phyloP scores from a whole-genome alignment of 352 stramenopile species.

The Globisporangium paroecandrum region DNA sequence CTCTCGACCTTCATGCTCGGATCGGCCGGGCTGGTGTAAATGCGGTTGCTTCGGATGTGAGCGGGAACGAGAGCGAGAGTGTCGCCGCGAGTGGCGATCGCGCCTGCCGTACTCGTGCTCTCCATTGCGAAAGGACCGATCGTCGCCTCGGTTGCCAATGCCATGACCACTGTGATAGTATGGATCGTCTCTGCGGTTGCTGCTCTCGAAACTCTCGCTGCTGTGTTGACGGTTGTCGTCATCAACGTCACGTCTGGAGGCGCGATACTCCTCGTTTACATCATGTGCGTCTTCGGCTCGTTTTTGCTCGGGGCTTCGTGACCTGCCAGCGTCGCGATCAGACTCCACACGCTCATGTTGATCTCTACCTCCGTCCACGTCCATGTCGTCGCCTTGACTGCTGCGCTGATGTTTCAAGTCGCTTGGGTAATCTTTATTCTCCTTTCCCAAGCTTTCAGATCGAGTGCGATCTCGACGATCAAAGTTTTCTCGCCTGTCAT shows the following conservation, averaged over 20 bases:
- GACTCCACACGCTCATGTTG: neutral
- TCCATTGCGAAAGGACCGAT: neutral
- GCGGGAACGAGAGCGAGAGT: conserved; percentile 7
- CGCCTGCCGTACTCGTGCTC: neutral
- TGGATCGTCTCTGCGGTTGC: neutral
- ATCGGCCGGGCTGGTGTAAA: neutral
- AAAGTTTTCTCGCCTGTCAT: neutral
- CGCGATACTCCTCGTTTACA: neutral
- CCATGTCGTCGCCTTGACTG: neutral
- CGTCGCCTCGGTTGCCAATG: neutral
- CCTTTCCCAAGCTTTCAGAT: conserved; percentile 5
- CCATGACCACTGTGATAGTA: neutral
- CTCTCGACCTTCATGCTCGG: neutral
- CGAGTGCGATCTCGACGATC: conserved; percentile 4
- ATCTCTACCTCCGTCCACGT: neutral
- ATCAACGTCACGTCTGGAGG: neutral
- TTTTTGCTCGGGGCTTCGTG: conserved; percentile 2
- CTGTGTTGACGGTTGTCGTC: neutral
- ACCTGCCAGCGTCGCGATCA: neutral
- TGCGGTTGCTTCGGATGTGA: neutral
- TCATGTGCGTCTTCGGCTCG: neutral
- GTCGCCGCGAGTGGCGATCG: conserved; percentile 2
- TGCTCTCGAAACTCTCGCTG: neutral
- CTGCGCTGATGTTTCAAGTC: neutral
- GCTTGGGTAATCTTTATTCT: neutral